Percentiles rank a stretch among this genome's conserved stretches.
phyloP scores from a whole-genome alignment of 139 green algal genomes.

The Tetradesmus obliquus region DNA sequence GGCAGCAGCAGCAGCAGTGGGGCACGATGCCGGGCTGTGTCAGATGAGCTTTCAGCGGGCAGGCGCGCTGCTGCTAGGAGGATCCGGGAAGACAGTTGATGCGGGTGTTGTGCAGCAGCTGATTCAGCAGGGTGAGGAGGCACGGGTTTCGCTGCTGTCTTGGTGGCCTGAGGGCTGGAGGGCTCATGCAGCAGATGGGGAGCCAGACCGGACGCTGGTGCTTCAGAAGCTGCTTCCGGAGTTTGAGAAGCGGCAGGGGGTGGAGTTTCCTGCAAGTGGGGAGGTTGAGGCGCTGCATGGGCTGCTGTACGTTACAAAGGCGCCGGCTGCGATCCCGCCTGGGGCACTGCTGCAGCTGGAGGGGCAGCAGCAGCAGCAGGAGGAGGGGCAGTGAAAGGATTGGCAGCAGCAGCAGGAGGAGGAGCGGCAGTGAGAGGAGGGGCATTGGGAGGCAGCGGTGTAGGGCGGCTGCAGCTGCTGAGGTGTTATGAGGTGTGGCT shows the following conservation, averaged over 20 bases:
- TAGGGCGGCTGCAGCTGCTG: no score
- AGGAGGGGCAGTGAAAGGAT: background rate
- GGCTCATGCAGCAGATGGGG: constrained; percentile 22
- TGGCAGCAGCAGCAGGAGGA: background rate
- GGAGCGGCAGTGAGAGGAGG: background rate
- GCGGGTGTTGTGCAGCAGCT: background rate
- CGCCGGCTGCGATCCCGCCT: constrained; percentile 21
- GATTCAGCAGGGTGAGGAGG: constrained; percentile 21
- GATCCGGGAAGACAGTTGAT: background rate
- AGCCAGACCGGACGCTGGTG: constrained; percentile 40
- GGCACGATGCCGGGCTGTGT: background rate
- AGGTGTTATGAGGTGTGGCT: no score
- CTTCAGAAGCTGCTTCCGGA: constrained; percentile 39
- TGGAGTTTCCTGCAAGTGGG: background rate
- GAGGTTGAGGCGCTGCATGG: constrained; percentile 21
- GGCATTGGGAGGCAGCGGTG: no score
- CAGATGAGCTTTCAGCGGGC: constrained; percentile 30
- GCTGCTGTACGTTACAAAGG: constrained; percentile 42
- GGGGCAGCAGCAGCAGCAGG: background rate
- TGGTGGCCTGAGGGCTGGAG: constrained; percentile 35
- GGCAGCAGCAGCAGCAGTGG: background rate
- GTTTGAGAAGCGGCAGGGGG: constrained; percentile 13
- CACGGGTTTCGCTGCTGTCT: constrained; percentile 5
- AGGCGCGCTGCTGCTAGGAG: constrained; percentile 24
- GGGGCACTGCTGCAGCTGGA: constrained; percentile 37